Evolutionary conservation across 768 basidiomycete species (phyloP), one percentile per base, ranked within the genome.

Genomic region (Termitomyces sp.): DNA sequence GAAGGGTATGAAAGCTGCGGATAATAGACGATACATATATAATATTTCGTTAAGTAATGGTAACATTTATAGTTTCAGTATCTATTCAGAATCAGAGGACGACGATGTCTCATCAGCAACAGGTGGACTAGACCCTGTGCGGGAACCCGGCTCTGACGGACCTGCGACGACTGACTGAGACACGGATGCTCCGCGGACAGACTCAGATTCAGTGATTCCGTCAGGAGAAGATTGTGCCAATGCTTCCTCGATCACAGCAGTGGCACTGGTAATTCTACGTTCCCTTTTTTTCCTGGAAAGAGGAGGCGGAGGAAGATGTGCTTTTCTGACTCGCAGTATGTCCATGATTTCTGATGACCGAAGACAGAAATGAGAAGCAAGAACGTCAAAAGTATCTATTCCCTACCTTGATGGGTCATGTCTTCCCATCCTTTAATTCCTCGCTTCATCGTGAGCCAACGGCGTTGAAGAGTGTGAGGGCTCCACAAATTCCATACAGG

Each of bases 401-500:
- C 53, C 76, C 24, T 53, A 88, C 90, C 90, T 72, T 83, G 79
- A 67, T 90, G 87, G 2, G 87, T 80, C 90, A 92, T 92, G 48
- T 88, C 81, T 68, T 91, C 89, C 62, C 82, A 80, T 20, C 87
- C 89, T 67, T 87, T 88, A 58, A 92, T 80, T 54, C 87, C 74
- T 57, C 80, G 77, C 66, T 92, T 92, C 84, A 92, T 83, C 1
- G 87, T 87, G 48, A 85, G 67, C 90, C 90, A 93, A 50, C 89
- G 85, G 40, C 89, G 80, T 63, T 92, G 90, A 36, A 93, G 73
- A 14, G 80, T 77, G 65, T 93, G 91, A 0, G 88, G 83, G 68
- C 90, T 92, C 88, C 88, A 92, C 9, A 90, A 67, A 64, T 92
- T 90, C 90, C 90, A 92, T 58, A 86, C 77, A 16, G 81, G 66